Evolutionary conservation across 768 basidiomycete species (phyloP), one percentile per base, ranked within the genome.

Genomic region (Rhodotorula diobovata): DNA sequence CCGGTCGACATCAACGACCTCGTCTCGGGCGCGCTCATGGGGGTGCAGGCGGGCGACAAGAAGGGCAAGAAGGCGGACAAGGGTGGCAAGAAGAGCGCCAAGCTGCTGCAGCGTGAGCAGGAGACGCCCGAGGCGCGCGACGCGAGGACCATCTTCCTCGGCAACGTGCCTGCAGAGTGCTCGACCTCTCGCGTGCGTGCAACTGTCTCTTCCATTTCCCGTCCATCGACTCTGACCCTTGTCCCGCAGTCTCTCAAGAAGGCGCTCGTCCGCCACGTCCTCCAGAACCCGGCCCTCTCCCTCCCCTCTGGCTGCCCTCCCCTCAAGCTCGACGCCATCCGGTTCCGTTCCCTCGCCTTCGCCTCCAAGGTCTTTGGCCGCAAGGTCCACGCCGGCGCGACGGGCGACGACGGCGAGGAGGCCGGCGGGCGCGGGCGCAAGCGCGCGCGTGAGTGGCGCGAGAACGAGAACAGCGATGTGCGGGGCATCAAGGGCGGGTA

Each of bases 311-410:
- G 37, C 63, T 73, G 69, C 61, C 66, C 77, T 4, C 63, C 70
- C 2, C 87, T 90, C 63, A 91, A 90, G 82, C 88, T 96, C 73
- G 95, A 98, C 78, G 93, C 93, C 10, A 85, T 87, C 35, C 91
- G 95, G 54, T 96, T 95, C 84, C 91, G 95, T 62, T 96, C 93
- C 25, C 85, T 96, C 61, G 88, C 93, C 2, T 97, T 97, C 83
- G 87, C 90, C 72, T 84, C 84, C 0, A 91, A 95, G 18, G 91
- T 91, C 34, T 72, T 76, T 37, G 71, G 64, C 12, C 66, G 66
- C 16, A 78, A 81, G 54, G 77, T 84, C 34, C 37, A 39, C 35
- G 81, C 80, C 37, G 78, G 77, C 23, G 73, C 77, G 28, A 78
- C 79, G 30, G 76, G 66, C 63, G 81, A 81, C 35, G 73, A 79